phyloP scores from a whole-genome alignment of 1,139 yeast genomes.

The Yamadazyma epiphylla region DNA sequence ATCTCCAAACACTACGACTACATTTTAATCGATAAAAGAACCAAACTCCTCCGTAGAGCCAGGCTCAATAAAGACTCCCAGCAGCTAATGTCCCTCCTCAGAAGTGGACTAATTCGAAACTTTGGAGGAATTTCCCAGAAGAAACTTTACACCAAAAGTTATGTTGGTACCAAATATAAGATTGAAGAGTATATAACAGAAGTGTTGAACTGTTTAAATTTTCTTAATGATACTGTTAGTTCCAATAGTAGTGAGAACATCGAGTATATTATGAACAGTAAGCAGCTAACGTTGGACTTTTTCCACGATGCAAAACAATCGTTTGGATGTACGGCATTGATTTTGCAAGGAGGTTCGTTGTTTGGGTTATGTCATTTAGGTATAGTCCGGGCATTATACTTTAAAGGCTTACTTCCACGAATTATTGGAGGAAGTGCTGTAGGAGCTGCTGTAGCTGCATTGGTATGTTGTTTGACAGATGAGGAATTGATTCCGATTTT shows the following conservation, averaged over 20 bases:
- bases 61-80: conserved; percentile 56
- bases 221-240: conserved; percentile 37
- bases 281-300: conserved; percentile 70
- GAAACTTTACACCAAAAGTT: conserved; percentile 73
- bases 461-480: conserved; percentile 68
- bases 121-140: conserved; percentile 89
- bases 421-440: conserved; percentile 93
- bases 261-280: conserved; percentile 43
- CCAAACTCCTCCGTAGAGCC: conserved; percentile 60
- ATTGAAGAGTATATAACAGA: conserved; percentile 86
- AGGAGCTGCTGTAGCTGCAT: conserved; percentile 88
- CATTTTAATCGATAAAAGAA: conserved; percentile 70
- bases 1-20: conserved; percentile 83
- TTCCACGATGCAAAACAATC: conserved; percentile 90
- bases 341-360: conserved; percentile 89
- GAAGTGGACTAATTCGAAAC: conserved; percentile 83
- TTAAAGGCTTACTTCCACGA: conserved; percentile 72
- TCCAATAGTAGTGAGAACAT: conserved; percentile 21
- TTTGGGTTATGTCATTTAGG: conserved; percentile 94
- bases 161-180: conserved; percentile 80
- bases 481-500: conserved; percentile 52
- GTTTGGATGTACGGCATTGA: conserved; percentile 84
- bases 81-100: conserved; percentile 60
- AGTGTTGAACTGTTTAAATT: conserved; percentile 66
- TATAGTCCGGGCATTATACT: conserved; percentile 75